Base-by-base conservation (phyloP, 176 grass and related monocot species). In the Bothriochloa decipiens region DNA sequence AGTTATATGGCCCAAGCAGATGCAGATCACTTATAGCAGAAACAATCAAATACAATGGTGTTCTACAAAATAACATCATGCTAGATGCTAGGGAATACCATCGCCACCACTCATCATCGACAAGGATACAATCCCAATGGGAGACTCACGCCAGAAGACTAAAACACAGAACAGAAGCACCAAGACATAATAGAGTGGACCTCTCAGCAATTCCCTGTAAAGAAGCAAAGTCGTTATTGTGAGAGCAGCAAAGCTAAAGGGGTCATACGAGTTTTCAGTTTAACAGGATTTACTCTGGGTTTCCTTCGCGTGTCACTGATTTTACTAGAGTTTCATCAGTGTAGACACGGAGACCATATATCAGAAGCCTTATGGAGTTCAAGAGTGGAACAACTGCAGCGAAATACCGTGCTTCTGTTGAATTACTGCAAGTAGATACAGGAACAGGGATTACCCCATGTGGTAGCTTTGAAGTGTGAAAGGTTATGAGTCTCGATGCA, bases 21-120 rank as follows among this genome's bases (percentile, higher is more conserved):
- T 5, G 6, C 11, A 63, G 2, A 80, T 75, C 10, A 35, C 3
- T 83, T 49, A 22, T 57, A 74, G 40, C 6, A 11, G 7, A 87
- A 83, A 22, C 3, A 32, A 33, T 9, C 15, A 33, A 67, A 36
- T 61, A 52, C 1, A 75, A 47, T 25, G 5, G 2, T 6, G 58
- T 26, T 17, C 32, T 25, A 70, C 6, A 83, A 37, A 67, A 4
- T 1, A 4, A 32, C 26, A 36, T 10, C 22, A 0, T 64, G 60
- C 35, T 28, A 39, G 45, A 36, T 46, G 20, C 18, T 0, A 22
- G 14, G 37, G 1, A 78, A 28, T 96, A 96, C 96, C 96, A 74
- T 99, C 96, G 0, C 96, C 93, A 16, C 93, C 89, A 25, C 91
- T 87, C 96, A 99, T 99, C 96, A 99, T 99, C 3, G 93, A 85